Evolutionary conservation across 352 stramenopile genomes (phyloP).

Genomic region (Blastocystis sp.): DNA sequence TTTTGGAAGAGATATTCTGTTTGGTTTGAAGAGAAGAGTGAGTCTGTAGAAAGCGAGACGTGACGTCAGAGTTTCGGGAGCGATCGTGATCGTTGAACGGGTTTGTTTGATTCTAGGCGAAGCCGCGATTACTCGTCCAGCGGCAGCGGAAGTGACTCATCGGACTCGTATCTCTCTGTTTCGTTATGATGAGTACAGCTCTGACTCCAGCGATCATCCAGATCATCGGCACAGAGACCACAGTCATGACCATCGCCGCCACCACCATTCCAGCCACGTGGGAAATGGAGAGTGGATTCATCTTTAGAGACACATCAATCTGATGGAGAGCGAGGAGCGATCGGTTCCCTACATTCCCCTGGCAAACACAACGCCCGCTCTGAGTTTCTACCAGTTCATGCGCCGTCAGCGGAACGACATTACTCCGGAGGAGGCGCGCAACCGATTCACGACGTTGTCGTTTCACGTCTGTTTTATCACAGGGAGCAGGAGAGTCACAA

Average conservation of each 20-base stretch:
- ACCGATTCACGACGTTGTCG: neutral
- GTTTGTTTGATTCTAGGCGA: neutral
- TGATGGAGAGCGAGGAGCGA: neutral
- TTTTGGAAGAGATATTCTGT: conserved; percentile 53
- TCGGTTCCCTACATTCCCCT: conserved; percentile 14
- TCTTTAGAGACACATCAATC: neutral
- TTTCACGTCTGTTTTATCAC: neutral
- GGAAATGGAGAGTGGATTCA: neutral
- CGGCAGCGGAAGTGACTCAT: neutral
- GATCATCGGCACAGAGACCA: neutral
- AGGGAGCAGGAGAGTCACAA: conserved; percentile 17
- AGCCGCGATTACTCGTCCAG: neutral
- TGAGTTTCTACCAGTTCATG: conserved; percentile 10
- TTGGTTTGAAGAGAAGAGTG: neutral
- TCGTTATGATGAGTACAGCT: neutral
- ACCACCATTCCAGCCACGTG: neutral
- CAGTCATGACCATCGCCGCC: neutral
- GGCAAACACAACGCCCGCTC: neutral
- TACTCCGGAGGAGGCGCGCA: conserved; percentile 26
- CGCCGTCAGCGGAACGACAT: neutral
- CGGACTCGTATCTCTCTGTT: neutral
- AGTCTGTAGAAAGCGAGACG: neutral
- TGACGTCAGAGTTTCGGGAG: neutral
- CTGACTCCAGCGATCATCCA: neutral
- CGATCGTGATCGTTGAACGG: neutral